Evolutionary conservation across 257 asterid species (phyloP), one percentile per base, ranked within the genome.

Genomic region (Parsonsia alboflavescens): DNA sequence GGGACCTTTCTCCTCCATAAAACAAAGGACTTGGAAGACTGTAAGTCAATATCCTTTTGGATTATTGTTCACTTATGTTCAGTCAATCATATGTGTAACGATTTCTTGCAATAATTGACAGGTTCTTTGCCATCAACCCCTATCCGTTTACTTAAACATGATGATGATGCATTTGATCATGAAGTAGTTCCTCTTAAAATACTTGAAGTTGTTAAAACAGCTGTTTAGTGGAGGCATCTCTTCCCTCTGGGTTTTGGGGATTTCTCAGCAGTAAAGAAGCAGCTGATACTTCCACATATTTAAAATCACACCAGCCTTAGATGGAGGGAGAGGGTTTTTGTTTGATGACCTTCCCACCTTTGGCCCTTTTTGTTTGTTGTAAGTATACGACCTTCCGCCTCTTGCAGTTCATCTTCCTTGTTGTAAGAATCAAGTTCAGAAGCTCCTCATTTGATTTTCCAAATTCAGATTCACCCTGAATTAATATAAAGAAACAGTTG

Each of bases 1-100:
- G 86, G 86, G 65, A 82, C 86, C 52, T 79, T 82, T 76, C 86
- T 82, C 36, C 81, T 82, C 49, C 86, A 82, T 75, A 82, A 82
- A 64, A 82, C 81, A 17, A 82, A 82, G 50, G 86, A 82, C 81
- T 28, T 82, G 73, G 79, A 73, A 28, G 81, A 79, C 17, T 59
- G 86, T 82, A 59, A 49, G 70, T 69, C 50, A 24, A 59, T 30
- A 13, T 2, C 17, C 73, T 6, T 48, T 9, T 24, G 1, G 10
- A 0, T 69, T n/a, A 16, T 33, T 13, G 30, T 30, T 41, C 5
- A 5, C 15, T 13, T 62, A 62, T 28, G n/a, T 62, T 6, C 2
- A 3, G 11, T 36, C 22, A 33, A 1, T 30, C 19, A 17, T 33
- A 28, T 11, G 22, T 28, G 22, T 12, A 24, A 12, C 13, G n/a